Conservation (phyloP, 1,284 basidiomycete species). For the Moesziomyces antarcticus region DNA sequence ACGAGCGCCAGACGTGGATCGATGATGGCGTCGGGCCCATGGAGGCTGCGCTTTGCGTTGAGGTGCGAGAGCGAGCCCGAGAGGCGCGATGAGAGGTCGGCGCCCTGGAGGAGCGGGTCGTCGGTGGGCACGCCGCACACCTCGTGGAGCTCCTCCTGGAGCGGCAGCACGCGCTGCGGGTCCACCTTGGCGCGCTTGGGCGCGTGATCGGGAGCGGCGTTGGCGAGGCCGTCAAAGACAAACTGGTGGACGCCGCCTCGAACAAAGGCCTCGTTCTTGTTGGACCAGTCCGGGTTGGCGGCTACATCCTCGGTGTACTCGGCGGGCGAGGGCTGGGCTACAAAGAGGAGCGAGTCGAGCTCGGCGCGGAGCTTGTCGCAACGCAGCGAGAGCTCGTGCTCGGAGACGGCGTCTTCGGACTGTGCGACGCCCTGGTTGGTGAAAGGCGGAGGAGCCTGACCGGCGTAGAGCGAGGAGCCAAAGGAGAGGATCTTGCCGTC, state of each 20-base stretch:
- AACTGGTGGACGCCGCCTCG: slow-evolving; percentile 42
- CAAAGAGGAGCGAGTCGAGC: slow-evolving; percentile 39
- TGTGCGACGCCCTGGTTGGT: slow-evolving; percentile 40
- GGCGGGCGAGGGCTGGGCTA: slow-evolving; percentile 4
- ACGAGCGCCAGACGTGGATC: slow-evolving; percentile 55
- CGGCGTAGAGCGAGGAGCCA: slow-evolving; percentile 52
- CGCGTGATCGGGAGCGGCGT: slow-evolving; percentile 7
- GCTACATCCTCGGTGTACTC: slow-evolving; percentile 29
- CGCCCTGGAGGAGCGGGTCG: slow-evolving; percentile 53
- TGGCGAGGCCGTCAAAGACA: slow-evolving; percentile 43
- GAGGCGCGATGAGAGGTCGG: slow-evolving; percentile 46
- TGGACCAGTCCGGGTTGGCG: slow-evolving; percentile 8
- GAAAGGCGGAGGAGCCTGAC: slow-evolving; percentile 45
- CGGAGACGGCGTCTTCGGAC: slow-evolving; percentile 16
- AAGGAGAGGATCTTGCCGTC: slow-evolving; percentile 56
- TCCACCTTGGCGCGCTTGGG: slow-evolving; percentile 30
- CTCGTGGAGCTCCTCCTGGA: slow-evolving; percentile 56
- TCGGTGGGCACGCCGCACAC: slow-evolving; percentile 50
- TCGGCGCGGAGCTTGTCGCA: slow-evolving; percentile 35
- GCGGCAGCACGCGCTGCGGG: slow-evolving; percentile 21
- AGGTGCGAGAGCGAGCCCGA: slow-evolving; percentile 37
- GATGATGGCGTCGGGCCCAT: slow-evolving; percentile 39
- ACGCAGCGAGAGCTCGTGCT: slow-evolving; percentile 27
- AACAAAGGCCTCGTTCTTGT: slow-evolving; percentile 34
- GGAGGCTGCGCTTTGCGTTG: slow-evolving; percentile 23